Evolutionary conservation across 805 yeast genomes (phyloP), one percentile per base, ranked within the genome.

Genomic region (Starmerella tilneyi): DNA sequence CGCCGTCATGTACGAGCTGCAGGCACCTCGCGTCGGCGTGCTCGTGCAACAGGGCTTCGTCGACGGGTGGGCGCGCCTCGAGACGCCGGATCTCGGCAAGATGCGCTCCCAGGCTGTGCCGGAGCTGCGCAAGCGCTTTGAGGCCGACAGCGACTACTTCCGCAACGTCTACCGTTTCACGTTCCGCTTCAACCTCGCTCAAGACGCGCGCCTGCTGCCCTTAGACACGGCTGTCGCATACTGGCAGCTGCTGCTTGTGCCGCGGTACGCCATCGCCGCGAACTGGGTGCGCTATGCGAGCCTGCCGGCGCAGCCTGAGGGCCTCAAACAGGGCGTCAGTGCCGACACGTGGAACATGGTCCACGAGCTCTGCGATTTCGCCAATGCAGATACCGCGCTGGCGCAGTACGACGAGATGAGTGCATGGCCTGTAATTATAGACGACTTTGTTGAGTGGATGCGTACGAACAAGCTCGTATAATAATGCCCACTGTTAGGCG

Each of bases 351-450:
- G 96, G 96, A 71, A 74, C 49, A 86, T 88, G 96, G 66, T 82
- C 45, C 71, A 71, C 44, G 76, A 78, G 45, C 84, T 86, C 56
- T 62, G 80, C 45, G 56, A 54, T 62, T 66, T 44, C 73, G 34
- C 26, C 70, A 50, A 59, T 3, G 26, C 46, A 15, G 82, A 84
- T 48, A 75, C 81, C 0, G 50, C 57, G 1, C 65, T 89, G 5
- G 63, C 63, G 13, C 64, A 62, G 2, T 88, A 86, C 61, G 88
- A 81, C 55, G 92, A 81, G 52, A 73, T 74, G 54, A 86, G 81
- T 20, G 83, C 96, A 0, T 89, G 97, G 97, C 98, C 97, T 5
- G 75, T 83, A 44, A 66, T 84, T 15, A 76, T 89, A 52, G 98
- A 89, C 60, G 84, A 78, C 47, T 89, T 75, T 58, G 81, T 84